phyloP scores from a whole-genome alignment of 164 flowering plant species.

The Stephania yunnanensis region DNA sequence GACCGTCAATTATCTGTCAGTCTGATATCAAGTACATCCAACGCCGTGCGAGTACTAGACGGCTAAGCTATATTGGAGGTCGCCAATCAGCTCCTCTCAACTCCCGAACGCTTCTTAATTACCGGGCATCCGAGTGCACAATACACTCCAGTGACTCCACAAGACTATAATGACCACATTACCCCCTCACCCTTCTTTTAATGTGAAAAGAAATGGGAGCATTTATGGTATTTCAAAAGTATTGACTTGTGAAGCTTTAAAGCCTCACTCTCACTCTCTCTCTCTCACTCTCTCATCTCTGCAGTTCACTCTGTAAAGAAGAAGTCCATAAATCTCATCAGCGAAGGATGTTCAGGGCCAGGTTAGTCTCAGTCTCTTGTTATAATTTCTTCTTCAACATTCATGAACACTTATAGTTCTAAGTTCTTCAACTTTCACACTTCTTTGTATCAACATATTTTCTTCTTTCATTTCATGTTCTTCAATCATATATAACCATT shows the following conservation, averaged over 20 bases:
- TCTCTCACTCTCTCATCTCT: not conserved
- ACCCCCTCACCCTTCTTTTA: not conserved
- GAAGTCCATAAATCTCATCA: not conserved
- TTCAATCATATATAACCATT: not conserved
- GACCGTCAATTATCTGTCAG: too few relatives aligned
- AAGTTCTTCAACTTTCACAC: not conserved
- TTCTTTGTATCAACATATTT: not conserved
- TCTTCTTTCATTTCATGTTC: not conserved
- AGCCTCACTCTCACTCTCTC: not conserved
- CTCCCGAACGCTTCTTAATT: too few relatives aligned
- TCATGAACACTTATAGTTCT: not conserved
- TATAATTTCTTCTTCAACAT: not conserved
- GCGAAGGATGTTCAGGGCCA: not conserved
- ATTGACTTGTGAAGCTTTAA: not conserved
- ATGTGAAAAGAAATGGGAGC: not conserved
- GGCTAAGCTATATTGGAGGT: too few relatives aligned
- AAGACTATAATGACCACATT: not conserved
- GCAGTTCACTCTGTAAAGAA: not conserved
- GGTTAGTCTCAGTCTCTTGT: not conserved
- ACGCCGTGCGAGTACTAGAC: too few relatives aligned
- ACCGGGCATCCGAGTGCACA: too few relatives aligned
- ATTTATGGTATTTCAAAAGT: not conserved
- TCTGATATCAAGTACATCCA: too few relatives aligned
- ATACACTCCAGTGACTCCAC: not conserved
- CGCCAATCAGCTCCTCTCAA: too few relatives aligned